phyloP scores from a whole-genome alignment of 2,329 filamentous ascomycete species.

The Nigrospora oryzae region DNA sequence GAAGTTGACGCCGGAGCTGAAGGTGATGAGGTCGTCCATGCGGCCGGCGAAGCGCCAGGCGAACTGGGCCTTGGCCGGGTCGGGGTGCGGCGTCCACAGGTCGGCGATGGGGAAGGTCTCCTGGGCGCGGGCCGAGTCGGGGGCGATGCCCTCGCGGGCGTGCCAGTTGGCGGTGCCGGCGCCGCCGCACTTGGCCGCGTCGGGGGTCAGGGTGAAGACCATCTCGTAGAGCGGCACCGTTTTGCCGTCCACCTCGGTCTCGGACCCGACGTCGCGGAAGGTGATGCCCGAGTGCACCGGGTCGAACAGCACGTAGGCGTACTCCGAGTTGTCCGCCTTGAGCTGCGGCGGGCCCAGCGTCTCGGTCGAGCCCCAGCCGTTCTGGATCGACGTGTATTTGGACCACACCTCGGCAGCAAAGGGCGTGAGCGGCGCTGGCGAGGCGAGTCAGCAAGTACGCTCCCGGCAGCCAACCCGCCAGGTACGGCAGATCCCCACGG shows the following conservation, averaged over 20 bases:
- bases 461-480: too few relatives aligned
- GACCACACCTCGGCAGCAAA: constrained; percentile 7
- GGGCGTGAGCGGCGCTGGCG: constrained; percentile 7
- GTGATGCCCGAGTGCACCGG: constrained; percentile 7
- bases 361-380: constrained; percentile 10
- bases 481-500: too few relatives aligned
- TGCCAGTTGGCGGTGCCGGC: constrained; percentile 9
- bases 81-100: constrained; percentile 13
- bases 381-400: constrained; percentile 8
- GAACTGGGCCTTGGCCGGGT: constrained; percentile 9
- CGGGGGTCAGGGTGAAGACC: constrained; percentile 6
- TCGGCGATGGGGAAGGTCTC: constrained; percentile 4
- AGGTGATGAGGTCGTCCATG: constrained; percentile 16
- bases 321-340: constrained; percentile 7
- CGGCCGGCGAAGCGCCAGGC: constrained; percentile 12
- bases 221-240: constrained; percentile 9
- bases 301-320: constrained; percentile 11
- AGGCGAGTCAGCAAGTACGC: too few relatives aligned
- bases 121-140: background rate
- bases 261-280: constrained; percentile 6
- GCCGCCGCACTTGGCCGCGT: background rate
- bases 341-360: constrained; percentile 6
- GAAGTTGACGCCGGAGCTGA: constrained; percentile 17
- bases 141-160: constrained; percentile 5
- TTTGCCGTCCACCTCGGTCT: constrained; percentile 5